A percentile compares a stretch with the other conserved stretches of the same genome.
phyloP scores from a whole-genome alignment of 1,284 basidiomycete species.

The Chalciporus sp. region DNA sequence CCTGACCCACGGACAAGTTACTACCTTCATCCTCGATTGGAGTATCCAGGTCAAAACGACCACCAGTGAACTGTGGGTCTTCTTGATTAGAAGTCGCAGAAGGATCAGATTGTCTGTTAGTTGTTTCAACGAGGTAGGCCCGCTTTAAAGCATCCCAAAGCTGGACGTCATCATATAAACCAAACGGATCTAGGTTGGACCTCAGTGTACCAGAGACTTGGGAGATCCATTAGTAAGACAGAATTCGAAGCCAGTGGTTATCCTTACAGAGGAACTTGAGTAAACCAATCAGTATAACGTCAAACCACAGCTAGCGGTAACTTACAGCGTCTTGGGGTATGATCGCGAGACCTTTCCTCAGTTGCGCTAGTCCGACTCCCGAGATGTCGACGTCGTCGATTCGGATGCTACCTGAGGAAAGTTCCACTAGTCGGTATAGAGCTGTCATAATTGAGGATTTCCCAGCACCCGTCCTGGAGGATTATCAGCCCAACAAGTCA shows the following conservation, averaged over 20 bases:
- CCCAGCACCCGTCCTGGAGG: conserved; percentile 69
- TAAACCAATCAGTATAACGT: not conserved
- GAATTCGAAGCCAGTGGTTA: not conserved
- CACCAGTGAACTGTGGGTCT: conserved; percentile 26
- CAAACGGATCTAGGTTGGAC: conserved; percentile 83
- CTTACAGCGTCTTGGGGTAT: conserved; percentile 90
- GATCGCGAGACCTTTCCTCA: conserved; percentile 73
- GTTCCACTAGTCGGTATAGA: conserved; percentile 63
- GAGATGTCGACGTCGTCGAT: conserved; percentile 74
- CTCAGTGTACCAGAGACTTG: conserved; percentile 78
- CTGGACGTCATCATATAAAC: conserved; percentile 69
- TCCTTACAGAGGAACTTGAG: conserved; percentile 25
- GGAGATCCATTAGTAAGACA: conserved; percentile 3
- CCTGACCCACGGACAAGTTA: conserved; percentile 72
- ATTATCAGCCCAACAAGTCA: conserved; percentile 4
- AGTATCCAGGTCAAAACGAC: conserved; percentile 78
- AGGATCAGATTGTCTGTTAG: conserved; percentile 24
- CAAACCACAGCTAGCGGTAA: conserved; percentile 7
- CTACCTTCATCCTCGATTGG: conserved; percentile 84
- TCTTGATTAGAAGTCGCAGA: not conserved
- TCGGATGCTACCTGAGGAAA: conserved; percentile 62
- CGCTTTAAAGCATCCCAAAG: conserved; percentile 85
- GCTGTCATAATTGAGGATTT: conserved; percentile 70
- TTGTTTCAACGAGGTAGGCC: conserved; percentile 68
- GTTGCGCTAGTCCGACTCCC: conserved; percentile 63